Percentiles rank a stretch among this genome's conserved stretches.
phyloP scores from a whole-genome alignment of 805 yeast species.

The Suhomyces emberorum region DNA sequence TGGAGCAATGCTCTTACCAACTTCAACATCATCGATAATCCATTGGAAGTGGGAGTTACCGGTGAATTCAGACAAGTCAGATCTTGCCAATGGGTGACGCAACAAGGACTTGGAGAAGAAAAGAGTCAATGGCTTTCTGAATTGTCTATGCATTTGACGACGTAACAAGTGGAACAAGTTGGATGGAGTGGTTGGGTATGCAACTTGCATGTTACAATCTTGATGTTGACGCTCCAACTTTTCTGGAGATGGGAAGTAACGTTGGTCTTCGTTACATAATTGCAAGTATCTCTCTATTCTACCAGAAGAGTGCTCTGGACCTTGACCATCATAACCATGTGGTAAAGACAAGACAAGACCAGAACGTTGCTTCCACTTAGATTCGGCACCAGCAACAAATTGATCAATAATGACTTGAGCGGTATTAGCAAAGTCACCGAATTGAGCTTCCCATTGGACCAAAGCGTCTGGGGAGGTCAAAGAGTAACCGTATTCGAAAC shows the following conservation, averaged over 20 bases:
- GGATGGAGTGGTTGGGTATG: constrained; percentile 97
- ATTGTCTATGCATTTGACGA: constrained; percentile 99
- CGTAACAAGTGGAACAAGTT: constrained; percentile 94
- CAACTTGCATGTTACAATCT: constrained; percentile 97
- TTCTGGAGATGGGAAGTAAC: constrained; percentile 85
- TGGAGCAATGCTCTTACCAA: constrained; percentile 70
- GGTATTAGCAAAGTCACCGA: constrained; percentile 99
- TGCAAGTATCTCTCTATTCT: constrained; percentile 96
- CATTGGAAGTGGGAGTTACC: constrained; percentile 92
- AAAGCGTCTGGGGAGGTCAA: constrained; percentile 95
- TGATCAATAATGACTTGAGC: constrained; percentile 98
- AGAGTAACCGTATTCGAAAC: constrained; percentile 98
- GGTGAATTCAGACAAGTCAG: constrained; percentile 76
- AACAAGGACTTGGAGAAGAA: constrained; percentile 91
- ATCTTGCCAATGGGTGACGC: constrained; percentile 97
- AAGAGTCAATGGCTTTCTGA: constrained; percentile 84
- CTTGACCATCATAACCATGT: constrained; percentile 99
- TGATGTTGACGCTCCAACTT: constrained; percentile 96
- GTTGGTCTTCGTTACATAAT: constrained; percentile 92
- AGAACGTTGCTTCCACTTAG: constrained; percentile 98
- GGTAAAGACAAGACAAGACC: constrained; percentile 95
- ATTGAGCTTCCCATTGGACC: constrained; percentile 99
- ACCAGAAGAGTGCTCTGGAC: constrained; percentile 99
- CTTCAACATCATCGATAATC: constrained; percentile 90
- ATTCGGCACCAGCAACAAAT: constrained; percentile 94